Percentiles rank a stretch among this genome's conserved stretches.
Evolutionary conservation across 805 yeast species (phyloP).

Genomic region (Cyberlindnera mycetangii): DNA sequence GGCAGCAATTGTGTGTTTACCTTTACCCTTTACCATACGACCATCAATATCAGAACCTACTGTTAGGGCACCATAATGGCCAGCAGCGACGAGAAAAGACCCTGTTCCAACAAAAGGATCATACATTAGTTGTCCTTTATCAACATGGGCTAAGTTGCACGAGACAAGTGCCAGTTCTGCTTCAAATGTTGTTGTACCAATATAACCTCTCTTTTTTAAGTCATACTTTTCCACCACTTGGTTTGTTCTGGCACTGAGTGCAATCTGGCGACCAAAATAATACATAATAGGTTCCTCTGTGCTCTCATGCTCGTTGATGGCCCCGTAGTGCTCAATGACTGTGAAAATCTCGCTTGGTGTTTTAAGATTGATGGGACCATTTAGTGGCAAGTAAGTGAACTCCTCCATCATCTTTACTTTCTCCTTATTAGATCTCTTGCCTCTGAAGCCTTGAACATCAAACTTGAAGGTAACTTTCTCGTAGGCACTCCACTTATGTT

Average conservation of each 20-base stretch:
- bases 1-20: conserved; percentile 48
- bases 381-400: conserved; percentile 64
- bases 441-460: conserved; percentile 75
- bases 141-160: conserved; percentile 80
- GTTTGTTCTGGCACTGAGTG: conserved; percentile 55
- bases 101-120: conserved; percentile 99
- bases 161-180: conserved; percentile 87
- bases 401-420: conserved; percentile 66
- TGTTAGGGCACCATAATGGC: conserved; percentile 74
- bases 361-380: conserved; percentile 78
- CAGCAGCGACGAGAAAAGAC: conserved; percentile 85
- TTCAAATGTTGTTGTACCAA: conserved; percentile 96
- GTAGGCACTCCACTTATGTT: conserved; percentile 30
- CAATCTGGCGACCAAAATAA: conserved; percentile 77
- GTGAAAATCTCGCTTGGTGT: conserved; percentile 69
- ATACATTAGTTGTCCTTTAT: conserved; percentile 62
- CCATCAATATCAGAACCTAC: conserved; percentile 92
- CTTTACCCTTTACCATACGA: conserved; percentile 70
- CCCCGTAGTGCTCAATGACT: conserved; percentile 70
- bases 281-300: conserved; percentile 50
- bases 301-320: conserved; percentile 39
- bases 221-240: conserved; percentile 76
- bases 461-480: conserved; percentile 65
- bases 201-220: conserved; percentile 75
- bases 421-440: conserved; percentile 49